Evolutionary conservation across 2,329 filamentous ascomycete species (phyloP).

Genomic region (Albifimbria verrucaria): DNA sequence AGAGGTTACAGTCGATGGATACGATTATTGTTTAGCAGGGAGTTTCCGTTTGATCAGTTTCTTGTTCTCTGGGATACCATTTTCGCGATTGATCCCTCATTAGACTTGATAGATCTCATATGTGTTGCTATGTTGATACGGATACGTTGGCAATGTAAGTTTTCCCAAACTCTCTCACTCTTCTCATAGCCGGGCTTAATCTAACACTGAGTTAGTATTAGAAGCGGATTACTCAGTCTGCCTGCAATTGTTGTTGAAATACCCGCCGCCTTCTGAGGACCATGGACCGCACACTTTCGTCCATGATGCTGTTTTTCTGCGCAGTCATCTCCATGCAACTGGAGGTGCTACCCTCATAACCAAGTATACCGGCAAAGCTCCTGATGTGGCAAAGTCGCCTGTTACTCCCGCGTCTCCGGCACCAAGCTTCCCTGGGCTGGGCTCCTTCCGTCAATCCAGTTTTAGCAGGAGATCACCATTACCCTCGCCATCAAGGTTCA

Average conservation of each 20-base stretch:
- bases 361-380: slow-evolving; percentile 64
- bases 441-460: slow-evolving; percentile 37
- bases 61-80: slow-evolving; percentile 87
- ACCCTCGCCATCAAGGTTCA: slow-evolving; percentile 43
- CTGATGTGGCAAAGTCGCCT: slow-evolving; percentile 27
- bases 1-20: slow-evolving; percentile 74
- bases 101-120: slow-evolving; percentile 84
- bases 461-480: slow-evolving; percentile 42
- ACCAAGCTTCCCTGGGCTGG: slow-evolving; percentile 29
- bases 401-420: slow-evolving; percentile 26
- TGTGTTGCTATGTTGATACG: slow-evolving; percentile 91
- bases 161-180: not conserved
- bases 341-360: slow-evolving; percentile 65
- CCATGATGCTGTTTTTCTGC: slow-evolving; percentile 76
- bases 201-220: slow-evolving; percentile 56
- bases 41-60: slow-evolving; percentile 85
- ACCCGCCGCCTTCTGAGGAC: slow-evolving; percentile 63
- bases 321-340: slow-evolving; percentile 57
- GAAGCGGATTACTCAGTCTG: slow-evolving; percentile 85
- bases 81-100: slow-evolving; percentile 77
- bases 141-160: slow-evolving; percentile 82
- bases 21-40: slow-evolving; percentile 84
- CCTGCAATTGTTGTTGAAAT: slow-evolving; percentile 77
- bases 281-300: slow-evolving; percentile 76
- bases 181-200: not conserved